phyloP scores from a whole-genome alignment of 2,329 filamentous ascomycete species.

The Rugonectria rugulosa region DNA sequence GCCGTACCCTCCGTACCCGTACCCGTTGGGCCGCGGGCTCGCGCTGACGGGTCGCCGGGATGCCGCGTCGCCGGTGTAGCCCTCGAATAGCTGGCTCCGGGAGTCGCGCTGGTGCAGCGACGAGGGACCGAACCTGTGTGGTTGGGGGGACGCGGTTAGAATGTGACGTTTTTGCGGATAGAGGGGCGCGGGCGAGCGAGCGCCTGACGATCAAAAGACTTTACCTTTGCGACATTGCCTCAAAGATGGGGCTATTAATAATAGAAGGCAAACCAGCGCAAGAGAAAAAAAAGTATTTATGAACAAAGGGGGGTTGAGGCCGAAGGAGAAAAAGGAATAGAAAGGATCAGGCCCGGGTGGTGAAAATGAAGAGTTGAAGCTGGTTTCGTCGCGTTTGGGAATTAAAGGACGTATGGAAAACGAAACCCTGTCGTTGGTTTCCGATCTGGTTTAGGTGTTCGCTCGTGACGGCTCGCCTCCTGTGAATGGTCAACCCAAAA shows the following conservation, averaged over 20 bases:
- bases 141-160: background rate
- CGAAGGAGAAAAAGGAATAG: background rate
- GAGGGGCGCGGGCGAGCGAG: background rate
- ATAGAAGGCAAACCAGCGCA: conserved; percentile 5
- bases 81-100: conserved; percentile 77
- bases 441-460: conserved; percentile 13
- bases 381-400: conserved; percentile 12
- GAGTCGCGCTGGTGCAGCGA: conserved; percentile 77
- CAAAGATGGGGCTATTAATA: conserved; percentile 1
- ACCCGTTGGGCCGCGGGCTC: conserved; percentile 53
- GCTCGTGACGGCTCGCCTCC: conserved; percentile 7
- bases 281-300: background rate
- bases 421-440: conserved; percentile 12
- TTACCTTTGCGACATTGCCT: conserved; percentile 48
- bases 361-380: conserved; percentile 3
- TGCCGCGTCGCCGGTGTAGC: conserved; percentile 64
- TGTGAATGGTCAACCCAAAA: conserved; percentile 6
- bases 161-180: background rate
- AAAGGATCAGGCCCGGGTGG: conserved; percentile 4
- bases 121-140: conserved; percentile 68
- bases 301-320: conserved; percentile 1
- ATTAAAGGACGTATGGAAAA: background rate
- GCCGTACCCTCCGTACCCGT: conserved; percentile 55
- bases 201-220: background rate
- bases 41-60: conserved; percentile 52